These are phyloP conservation scores for Tylopilus sp. DNA, from an alignment of 768 basidiomycete genomes.

Conservation along the genomic window DNA sequence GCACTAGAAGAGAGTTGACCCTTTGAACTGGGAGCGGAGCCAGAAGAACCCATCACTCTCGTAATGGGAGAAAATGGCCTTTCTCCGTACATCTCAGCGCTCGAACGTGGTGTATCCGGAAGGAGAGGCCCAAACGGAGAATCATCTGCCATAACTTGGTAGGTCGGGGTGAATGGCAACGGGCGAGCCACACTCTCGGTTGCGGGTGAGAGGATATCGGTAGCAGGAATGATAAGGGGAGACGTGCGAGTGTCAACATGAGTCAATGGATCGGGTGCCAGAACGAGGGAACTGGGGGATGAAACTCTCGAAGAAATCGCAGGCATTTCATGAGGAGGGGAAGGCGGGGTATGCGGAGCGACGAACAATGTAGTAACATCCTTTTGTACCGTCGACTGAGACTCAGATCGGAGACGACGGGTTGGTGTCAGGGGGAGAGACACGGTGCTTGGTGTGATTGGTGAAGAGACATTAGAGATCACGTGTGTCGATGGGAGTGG, in stretches of 20 bases:
- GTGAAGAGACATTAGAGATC: conserved; percentile 38
- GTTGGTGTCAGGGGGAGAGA: conserved; percentile 17
- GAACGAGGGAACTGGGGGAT: background rate
- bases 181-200: background rate
- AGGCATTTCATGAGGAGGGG: background rate
- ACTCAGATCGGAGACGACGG: conserved; percentile 16
- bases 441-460: conserved; percentile 11
- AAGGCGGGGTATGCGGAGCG: background rate
- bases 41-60: conserved; percentile 19
- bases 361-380: background rate
- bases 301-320: background rate
- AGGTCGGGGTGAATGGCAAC: conserved; percentile 18
- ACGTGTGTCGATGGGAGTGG: conserved; percentile 50
- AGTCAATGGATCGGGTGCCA: background rate
- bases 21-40: background rate
- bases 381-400: conserved; percentile 15
- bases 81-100: conserved; percentile 26
- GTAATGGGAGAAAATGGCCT: conserved; percentile 29
- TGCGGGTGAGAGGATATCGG: background rate
- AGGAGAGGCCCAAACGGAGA: conserved; percentile 31
- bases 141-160: conserved; percentile 20
- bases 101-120: conserved; percentile 28
- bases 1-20: conserved; percentile 7
- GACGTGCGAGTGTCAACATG: background rate
- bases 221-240: conserved; percentile 11